phyloP scores from a whole-genome alignment of 1,284 basidiomycete species.

The Porodaedalea pini region DNA sequence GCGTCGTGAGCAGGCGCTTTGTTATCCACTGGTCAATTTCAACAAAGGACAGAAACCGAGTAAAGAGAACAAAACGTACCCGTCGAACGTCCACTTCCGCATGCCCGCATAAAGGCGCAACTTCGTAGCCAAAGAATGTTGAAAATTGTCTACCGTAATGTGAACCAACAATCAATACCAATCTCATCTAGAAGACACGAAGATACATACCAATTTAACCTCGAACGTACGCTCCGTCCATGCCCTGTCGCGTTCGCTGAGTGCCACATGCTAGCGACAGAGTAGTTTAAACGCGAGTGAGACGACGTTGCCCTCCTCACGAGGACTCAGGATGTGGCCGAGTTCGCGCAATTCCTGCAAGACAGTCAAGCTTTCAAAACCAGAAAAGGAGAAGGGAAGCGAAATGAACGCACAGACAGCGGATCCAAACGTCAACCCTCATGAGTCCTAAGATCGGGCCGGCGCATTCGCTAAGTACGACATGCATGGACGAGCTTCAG shows the following conservation, averaged over 20 bases:
- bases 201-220: constrained; percentile 33
- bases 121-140: constrained; percentile 24
- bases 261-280: constrained; percentile 76
- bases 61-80: constrained; percentile 33
- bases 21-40: constrained; percentile 31
- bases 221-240: constrained; percentile 58
- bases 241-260: constrained; percentile 54
- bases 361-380: background rate
- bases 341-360: constrained; percentile 14
- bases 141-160: constrained; percentile 45
- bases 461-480: constrained; percentile 74
- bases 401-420: constrained; percentile 21
- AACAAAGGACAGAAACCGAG: constrained; percentile 11
- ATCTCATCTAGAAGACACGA: background rate
- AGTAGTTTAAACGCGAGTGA: constrained; percentile 68
- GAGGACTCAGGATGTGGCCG: constrained; percentile 22
- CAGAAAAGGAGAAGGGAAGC: background rate
- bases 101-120: constrained; percentile 39
- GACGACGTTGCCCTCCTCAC: constrained; percentile 34
- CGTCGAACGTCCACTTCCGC: constrained; percentile 52
- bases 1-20: constrained; percentile 35
- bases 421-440: constrained; percentile 62
- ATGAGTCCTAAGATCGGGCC: constrained; percentile 70
- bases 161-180: constrained; percentile 23
- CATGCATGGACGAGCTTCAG: constrained; percentile 61